Evolutionary conservation across 2,329 filamentous ascomycete species (phyloP).

Genomic region (Colletotrichum costaricense): DNA sequence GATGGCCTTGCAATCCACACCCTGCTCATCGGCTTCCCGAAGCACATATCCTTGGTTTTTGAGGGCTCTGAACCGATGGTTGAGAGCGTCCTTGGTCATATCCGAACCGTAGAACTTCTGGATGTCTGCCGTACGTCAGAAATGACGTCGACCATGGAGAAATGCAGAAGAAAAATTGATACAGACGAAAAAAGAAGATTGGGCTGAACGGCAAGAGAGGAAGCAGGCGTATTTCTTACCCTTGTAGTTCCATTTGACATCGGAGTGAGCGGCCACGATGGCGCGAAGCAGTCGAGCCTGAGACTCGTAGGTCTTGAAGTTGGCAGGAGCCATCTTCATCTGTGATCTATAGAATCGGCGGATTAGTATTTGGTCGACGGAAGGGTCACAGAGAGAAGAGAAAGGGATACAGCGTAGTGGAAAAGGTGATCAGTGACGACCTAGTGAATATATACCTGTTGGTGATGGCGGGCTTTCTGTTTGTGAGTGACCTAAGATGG

Average conservation of each 20-base stretch:
- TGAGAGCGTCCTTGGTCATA: conserved; percentile 57
- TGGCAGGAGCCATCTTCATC: conserved; percentile 59
- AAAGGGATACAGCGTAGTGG: background rate
- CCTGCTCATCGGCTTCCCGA: conserved; percentile 50
- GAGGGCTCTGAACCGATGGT: conserved; percentile 64
- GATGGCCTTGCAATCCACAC: conserved; percentile 57
- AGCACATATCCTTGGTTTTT: conserved; percentile 51
- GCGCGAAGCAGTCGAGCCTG: conserved; percentile 71
- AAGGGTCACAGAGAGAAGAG: too few relatives aligned
- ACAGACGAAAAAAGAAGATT: background rate
- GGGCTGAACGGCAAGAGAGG: background rate
- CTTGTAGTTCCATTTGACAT: conserved; percentile 68
- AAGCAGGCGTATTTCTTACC: conserved; percentile 56
- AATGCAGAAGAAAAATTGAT: background rate
- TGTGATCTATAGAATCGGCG: background rate
- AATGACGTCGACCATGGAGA: conserved; percentile 1
- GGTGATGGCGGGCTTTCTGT: background rate
- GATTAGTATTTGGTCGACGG: background rate
- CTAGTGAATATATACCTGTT: background rate
- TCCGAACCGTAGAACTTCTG: conserved; percentile 60
- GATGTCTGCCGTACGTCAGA: conserved; percentile 53
- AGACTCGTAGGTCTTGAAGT: conserved; percentile 70
- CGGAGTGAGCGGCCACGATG: conserved; percentile 67
- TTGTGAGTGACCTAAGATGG: background rate
- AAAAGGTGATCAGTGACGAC: too few relatives aligned